These are phyloP conservation scores for Tylopilus intermedius DNA, from an alignment of 768 basidiomycete species.

Conservation along the genomic window DNA sequence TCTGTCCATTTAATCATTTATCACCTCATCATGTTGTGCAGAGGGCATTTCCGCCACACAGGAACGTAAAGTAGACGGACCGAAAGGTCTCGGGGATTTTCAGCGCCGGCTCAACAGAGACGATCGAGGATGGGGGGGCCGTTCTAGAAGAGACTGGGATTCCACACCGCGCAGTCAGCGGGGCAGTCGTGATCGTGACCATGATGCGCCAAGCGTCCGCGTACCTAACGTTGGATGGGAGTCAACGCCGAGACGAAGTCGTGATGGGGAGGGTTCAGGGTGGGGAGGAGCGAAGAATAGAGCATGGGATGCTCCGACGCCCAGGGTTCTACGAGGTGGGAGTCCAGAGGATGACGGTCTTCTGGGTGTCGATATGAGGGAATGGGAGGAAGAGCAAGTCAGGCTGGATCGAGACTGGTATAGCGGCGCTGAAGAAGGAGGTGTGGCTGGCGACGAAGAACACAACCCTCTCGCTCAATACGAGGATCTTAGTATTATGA, in stretches of 20 bases:
- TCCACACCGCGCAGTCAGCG: slow-evolving; percentile 60
- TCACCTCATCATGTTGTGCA: slow-evolving; percentile 22
- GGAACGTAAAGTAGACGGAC: slow-evolving; percentile 51
- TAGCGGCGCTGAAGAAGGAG: slow-evolving; percentile 82
- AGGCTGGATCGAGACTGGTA: slow-evolving; percentile 96
- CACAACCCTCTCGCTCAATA: slow-evolving; percentile 92
- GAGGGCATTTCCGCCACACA: slow-evolving; percentile 69
- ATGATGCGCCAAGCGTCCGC: slow-evolving; percentile 77
- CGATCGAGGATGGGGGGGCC: slow-evolving; percentile 43
- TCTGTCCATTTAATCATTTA: not conserved
- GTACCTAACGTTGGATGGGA: slow-evolving; percentile 95
- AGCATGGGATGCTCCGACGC: slow-evolving; percentile 84
- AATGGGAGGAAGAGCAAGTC: slow-evolving; percentile 98
- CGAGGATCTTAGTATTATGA: slow-evolving; percentile 70
- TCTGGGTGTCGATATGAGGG: slow-evolving; percentile 66
- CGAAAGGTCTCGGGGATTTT: slow-evolving; percentile 86
- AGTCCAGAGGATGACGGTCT: slow-evolving; percentile 68
- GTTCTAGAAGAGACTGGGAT: slow-evolving; percentile 45
- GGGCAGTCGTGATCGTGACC: slow-evolving; percentile 32
- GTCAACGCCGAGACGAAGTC: slow-evolving; percentile 69
- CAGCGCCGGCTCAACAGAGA: slow-evolving; percentile 87
- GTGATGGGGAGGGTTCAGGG: slow-evolving; percentile 52
- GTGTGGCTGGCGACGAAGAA: slow-evolving; percentile 82
- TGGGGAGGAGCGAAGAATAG: slow-evolving; percentile 55
- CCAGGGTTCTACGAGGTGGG: slow-evolving; percentile 57